These are phyloP conservation scores for Auricularia heimuer DNA, from an alignment of 768 basidiomycete genomes.

Conservation along the genomic window DNA sequence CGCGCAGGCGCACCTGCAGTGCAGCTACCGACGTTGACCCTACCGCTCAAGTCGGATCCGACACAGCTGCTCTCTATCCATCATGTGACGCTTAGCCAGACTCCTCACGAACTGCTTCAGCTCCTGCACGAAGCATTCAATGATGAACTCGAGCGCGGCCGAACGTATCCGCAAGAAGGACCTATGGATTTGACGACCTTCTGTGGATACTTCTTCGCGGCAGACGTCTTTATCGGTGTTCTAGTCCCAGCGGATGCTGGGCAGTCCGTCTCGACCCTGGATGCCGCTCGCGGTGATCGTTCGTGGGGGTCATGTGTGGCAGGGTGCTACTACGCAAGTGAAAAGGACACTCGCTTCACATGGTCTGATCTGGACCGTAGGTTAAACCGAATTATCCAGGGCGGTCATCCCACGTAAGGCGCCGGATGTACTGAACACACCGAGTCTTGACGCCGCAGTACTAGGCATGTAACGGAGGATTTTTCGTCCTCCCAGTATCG, in stretches of 20 bases:
- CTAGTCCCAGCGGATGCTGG: conserved; percentile 11
- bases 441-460: not conserved
- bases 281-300: conserved; percentile 37
- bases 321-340: conserved; percentile 68
- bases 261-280: conserved; percentile 24
- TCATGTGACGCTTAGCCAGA: conserved; percentile 34
- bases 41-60: conserved; percentile 19
- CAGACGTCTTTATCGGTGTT: conserved; percentile 66
- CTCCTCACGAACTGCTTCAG: conserved; percentile 42
- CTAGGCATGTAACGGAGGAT: conserved; percentile 85
- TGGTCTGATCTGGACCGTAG: conserved; percentile 21
- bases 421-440: not conserved
- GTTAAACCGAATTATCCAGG: conserved; percentile 88
- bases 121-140: conserved; percentile 56
- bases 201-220: conserved; percentile 66
- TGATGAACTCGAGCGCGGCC: conserved; percentile 63
- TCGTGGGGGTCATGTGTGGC: conserved; percentile 62
- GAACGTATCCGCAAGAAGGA: conserved; percentile 77
- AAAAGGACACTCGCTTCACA: not conserved
- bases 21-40: conserved; percentile 43
- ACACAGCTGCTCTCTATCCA: conserved; percentile 32
- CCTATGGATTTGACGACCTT: conserved; percentile 42
- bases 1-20: conserved; percentile 18
- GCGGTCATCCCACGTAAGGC: conserved; percentile 76
- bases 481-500: conserved; percentile 58